Conservation (phyloP, 2,329 filamentous ascomycete species). For the Ceratocystis variospora region DNA sequence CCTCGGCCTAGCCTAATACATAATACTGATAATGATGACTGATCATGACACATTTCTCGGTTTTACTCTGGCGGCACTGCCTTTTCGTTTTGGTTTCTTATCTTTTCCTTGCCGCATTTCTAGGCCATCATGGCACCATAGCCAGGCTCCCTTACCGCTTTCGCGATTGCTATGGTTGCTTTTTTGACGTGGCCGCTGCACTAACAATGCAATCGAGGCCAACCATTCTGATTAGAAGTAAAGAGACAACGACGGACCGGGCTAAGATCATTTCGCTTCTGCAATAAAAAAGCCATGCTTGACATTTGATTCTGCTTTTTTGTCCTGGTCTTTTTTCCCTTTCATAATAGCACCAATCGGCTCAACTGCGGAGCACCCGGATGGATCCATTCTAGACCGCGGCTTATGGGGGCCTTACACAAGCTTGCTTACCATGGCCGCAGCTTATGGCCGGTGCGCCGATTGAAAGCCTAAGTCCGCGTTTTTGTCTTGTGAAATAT, state of each 20-base stretch:
- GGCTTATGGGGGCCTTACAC: background rate
- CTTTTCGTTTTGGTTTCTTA: background rate
- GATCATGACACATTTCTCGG: background rate
- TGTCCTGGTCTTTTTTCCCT: background rate
- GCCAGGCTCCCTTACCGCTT: background rate
- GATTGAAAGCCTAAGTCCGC: background rate
- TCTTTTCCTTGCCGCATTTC: background rate
- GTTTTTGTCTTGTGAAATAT: background rate
- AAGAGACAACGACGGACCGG: too few relatives aligned
- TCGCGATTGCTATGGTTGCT: background rate
- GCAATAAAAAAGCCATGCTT: too few relatives aligned
- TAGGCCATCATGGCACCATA: background rate
- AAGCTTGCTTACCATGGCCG: background rate
- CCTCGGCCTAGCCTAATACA: background rate
- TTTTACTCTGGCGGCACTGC: background rate
- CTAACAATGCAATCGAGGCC: background rate
- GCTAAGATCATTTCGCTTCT: too few relatives aligned
- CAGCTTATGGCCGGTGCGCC: background rate
- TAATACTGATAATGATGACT: background rate
- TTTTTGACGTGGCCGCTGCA: background rate
- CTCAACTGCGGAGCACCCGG: constrained; percentile 13
- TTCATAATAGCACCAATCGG: background rate
- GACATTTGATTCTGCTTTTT: background rate
- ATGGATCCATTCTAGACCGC: constrained; percentile 3
- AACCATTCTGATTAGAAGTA: background rate